Percentiles rank a stretch among this genome's conserved stretches.
phyloP scores from a whole-genome alignment of 2,329 filamentous ascomycete species.

The Pyricularia grisea region DNA sequence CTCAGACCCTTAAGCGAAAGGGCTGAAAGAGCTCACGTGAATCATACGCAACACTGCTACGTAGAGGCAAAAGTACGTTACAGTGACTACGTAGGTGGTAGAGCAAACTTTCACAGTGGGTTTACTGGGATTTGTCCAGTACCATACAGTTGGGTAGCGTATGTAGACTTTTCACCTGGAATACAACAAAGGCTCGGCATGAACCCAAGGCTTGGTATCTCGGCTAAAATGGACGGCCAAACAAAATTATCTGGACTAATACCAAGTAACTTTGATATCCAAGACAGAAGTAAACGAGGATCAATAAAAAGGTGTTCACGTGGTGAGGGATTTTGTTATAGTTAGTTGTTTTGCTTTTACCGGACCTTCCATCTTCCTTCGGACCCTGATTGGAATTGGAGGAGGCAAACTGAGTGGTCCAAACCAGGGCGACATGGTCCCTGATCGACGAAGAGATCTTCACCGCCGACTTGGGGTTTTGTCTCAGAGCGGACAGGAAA shows the following conservation, averaged over 20 bases:
- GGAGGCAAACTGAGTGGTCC: neutral
- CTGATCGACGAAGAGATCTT: neutral
- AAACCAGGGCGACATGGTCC: neutral
- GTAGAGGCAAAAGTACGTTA: neutral
- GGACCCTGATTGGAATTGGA: neutral
- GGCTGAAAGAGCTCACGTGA: neutral
- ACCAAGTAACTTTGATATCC: neutral
- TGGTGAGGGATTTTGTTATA: neutral
- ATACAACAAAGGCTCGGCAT: neutral
- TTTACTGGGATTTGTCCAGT: neutral
- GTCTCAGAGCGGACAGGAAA: neutral
- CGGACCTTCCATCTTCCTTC: neutral
- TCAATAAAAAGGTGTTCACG: neutral
- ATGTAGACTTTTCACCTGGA: neutral
- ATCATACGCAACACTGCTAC: neutral
- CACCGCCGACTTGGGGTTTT: neutral
- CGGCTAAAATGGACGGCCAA: neutral
- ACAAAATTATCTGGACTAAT: neutral
- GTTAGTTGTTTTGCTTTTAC: neutral
- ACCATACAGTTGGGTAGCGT: neutral
- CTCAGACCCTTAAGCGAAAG: neutral
- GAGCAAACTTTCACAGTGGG: neutral
- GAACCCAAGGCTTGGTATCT: neutral
- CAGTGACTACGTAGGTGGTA: neutral
- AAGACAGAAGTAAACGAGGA: neutral